Evolutionary conservation across 73 alveolate genomes (phyloP).

Genomic region (Paramecium sonneborni): DNA sequence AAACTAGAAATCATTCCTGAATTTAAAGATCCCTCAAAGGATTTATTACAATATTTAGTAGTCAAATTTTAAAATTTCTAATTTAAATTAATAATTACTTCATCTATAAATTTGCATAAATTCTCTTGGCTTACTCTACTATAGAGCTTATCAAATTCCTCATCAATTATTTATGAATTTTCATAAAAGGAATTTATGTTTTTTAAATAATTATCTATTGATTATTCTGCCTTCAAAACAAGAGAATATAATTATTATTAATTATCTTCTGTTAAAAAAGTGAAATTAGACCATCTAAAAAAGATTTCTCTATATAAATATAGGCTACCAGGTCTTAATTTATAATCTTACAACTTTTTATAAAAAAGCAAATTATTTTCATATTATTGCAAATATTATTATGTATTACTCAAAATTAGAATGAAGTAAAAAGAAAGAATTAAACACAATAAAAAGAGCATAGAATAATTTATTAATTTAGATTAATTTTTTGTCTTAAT

Average conservation of each 20-base stretch:
- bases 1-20: not conserved
- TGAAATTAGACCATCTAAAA: slow-evolving; percentile 24
- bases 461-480: not conserved
- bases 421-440: not conserved
- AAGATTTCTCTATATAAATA: not conserved
- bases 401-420: not conserved
- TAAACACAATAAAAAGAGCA: not conserved
- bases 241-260: not conserved
- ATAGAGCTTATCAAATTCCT: not conserved
- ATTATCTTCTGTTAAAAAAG: not conserved
- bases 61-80: not conserved
- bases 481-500: not conserved
- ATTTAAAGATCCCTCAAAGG: not conserved
- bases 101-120: not conserved
- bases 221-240: not conserved
- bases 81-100: not conserved
- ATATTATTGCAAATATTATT: not conserved
- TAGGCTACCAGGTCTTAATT: not conserved
- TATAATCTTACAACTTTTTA: not conserved
- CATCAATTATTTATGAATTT: not conserved
- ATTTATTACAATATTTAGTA: not conserved
- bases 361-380: not conserved
- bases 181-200: too few relatives aligned
- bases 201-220: not conserved
- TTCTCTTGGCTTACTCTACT: not conserved